Conservation (phyloP, 1,284 basidiomycete species). For the Coniophora puteana region DNA sequence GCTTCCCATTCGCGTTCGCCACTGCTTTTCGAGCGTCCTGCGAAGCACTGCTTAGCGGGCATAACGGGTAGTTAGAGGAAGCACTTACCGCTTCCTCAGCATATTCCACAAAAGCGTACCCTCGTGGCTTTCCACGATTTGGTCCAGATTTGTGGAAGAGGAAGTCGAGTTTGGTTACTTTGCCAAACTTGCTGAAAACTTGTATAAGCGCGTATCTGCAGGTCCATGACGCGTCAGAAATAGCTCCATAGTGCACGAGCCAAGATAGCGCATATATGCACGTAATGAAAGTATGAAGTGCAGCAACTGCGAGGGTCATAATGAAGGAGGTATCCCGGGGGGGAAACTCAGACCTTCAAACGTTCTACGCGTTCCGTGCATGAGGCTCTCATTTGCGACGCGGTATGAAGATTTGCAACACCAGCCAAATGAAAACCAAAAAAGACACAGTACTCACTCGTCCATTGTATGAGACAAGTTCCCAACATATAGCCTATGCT, state of each 20-base stretch:
- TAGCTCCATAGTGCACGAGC: background rate
- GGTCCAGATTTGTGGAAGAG: conserved; percentile 93
- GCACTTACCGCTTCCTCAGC: conserved; percentile 72
- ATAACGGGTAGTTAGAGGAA: conserved; percentile 16
- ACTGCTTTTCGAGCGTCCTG: conserved; percentile 88
- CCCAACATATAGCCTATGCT: conserved; percentile 85
- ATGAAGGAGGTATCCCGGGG: no score
- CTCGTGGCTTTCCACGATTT: conserved; percentile 87
- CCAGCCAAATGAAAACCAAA: conserved; percentile 2
- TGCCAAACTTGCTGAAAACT: conserved; percentile 88
- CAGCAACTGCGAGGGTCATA: no score
- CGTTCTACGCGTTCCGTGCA: no score
- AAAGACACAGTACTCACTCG: conserved; percentile 57
- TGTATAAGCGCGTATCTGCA: conserved; percentile 84
- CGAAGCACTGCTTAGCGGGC: no score
- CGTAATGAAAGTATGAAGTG: background rate
- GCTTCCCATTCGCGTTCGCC: conserved; percentile 71
- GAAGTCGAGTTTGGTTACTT: conserved; percentile 89
- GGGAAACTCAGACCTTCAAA: no score
- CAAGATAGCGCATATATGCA: background rate
- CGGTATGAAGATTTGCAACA: conserved; percentile 13
- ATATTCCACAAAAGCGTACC: conserved; percentile 94
- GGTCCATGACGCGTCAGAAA: no score
- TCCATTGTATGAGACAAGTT: conserved; percentile 87
- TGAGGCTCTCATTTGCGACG: no score